Base-by-base conservation (phyloP, 2,329 filamentous ascomycete species). In the Hymenoscyphus occultus region DNA sequence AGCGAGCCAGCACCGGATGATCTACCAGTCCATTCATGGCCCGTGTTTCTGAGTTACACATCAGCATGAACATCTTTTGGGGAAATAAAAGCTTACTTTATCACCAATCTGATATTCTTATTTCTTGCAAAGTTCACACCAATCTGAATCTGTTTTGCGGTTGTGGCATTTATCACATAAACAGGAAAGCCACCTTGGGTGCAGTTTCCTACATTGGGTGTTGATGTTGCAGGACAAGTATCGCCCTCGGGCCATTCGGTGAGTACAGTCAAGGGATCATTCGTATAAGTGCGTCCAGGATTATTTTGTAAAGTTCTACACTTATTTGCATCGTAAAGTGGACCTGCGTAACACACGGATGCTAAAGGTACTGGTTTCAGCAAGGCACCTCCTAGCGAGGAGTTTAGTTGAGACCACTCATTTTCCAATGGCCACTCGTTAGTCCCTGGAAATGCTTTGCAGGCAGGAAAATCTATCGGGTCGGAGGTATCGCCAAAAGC, bases 341-440 rank as follows among this genome's bases (percentile, higher is more conserved):
- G 59, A n/a, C 61, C 75, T 2, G 69, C 35, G 56, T 81, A 80
- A 70, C 80, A 82, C 70, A 79, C 74, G 72, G 77, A 75, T 70
- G 77, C 80, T 16, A 78, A 76, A 67, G 82, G 78, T 65, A 74
- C 51, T 28, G 82, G 76, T 45, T 72, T 75, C 62, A 83, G 70
- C 31, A 84, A 75, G 42, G 74, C 74, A 13, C 81, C 80, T 12
- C 71, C 73, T 16, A 79, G 72, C 7, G 78, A 78, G 14, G 74
- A 70, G 72, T 84, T 82, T 60, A 86, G 77, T n/a, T 71, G 69
- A 5, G 69, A 66, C 83, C 83, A 86, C 12, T 73, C 74, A 0
- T 75, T 69, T 19, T 77, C 66, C 0, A 79, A 78, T 0, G 84
- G 84, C 84, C 83, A 86, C 59, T 74, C 51, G 1, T 35, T 12